Evolutionary conservation across 2,329 filamentous ascomycete species (phyloP).

Genomic region (Cordyceps militaris): DNA sequence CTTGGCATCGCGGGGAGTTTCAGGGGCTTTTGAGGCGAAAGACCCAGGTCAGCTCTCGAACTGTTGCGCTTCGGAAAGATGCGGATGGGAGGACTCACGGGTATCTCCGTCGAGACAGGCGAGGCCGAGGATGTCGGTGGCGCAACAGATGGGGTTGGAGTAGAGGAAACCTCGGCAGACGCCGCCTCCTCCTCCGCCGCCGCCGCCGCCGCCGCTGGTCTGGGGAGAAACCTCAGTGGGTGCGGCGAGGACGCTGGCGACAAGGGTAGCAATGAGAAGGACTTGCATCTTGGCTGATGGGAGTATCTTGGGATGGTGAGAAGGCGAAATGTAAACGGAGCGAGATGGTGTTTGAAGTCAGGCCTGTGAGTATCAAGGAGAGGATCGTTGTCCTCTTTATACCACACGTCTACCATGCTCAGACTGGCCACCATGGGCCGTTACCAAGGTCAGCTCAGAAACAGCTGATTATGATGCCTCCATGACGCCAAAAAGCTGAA

Average conservation of each 20-base stretch:
- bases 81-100: background rate
- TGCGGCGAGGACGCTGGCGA: background rate
- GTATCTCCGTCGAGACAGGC: constrained; percentile 37
- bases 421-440: too few species aligned
- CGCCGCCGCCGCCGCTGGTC: too few species aligned
- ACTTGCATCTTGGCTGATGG: background rate
- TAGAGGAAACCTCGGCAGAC: constrained; percentile 18
- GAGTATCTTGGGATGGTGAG: background rate
- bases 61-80: background rate
- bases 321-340: background rate
- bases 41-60: background rate
- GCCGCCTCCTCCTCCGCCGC: too few species aligned
- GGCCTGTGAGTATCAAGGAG: background rate
- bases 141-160: constrained; percentile 37
- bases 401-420: too few species aligned
- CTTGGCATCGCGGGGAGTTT: background rate
- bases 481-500: too few species aligned
- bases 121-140: constrained; percentile 39
- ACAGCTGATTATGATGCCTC: too few species aligned
- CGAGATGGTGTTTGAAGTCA: background rate
- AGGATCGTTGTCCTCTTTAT: too few species aligned
- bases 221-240: background rate
- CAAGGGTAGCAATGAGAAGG: background rate
- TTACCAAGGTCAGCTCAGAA: too few species aligned
- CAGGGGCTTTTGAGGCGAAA: background rate